Base-by-base conservation (phyloP, 306 rosid genomes). In the Macrotyloma uniflorum region DNA sequence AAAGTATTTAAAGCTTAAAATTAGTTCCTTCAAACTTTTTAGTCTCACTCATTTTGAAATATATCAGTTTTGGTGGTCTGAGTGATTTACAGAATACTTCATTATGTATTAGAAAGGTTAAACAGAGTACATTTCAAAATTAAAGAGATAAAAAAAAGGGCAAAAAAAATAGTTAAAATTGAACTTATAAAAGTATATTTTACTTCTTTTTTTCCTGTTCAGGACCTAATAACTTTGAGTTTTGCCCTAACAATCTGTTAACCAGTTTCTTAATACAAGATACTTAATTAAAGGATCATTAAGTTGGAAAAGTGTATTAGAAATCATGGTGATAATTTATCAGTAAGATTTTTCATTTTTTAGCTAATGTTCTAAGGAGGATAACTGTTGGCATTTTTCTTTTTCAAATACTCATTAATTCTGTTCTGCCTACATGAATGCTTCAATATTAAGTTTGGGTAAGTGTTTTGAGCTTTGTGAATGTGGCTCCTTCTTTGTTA, bases 381-480 rank as follows among this genome's bases (percentile, higher is more conserved):
- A 4, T 55, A 55, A 2, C 26, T 24, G 36, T 24, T 11, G 15
- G n/a, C 22, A 14, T 15, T 28, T 26, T 28, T 62, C 1, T n/a
- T 30, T 30, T 14, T 35, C 10, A 47, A 18, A 51, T 19, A 3
- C 13, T 16, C 1, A 18, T 18, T 28, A 19, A 1, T 8, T 35
- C 3, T n/a, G 47, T 49, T 76, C 19, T 67, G 5, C n/a, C 26
- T n/a, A 74, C 0, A 19, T 26, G 40, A 1, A 40, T 26, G 47
- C 5, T 65, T 67, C 42, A 18, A 19, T 18, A 6, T 28, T 73
- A 19, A 45, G 9, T 40, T 43, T 33, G 65, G 9, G 15, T 36
- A 32, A 36, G 62, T 74, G 42, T 84, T 76, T 85, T 83, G 83
- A 88, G 90, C 54, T 77, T 40, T 76, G 88, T 81, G 87, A 82